Evolutionary conservation across 2,329 filamentous ascomycete species (phyloP), one percentile per base, ranked within the genome.

Genomic region (Xylariaceae sp.): DNA sequence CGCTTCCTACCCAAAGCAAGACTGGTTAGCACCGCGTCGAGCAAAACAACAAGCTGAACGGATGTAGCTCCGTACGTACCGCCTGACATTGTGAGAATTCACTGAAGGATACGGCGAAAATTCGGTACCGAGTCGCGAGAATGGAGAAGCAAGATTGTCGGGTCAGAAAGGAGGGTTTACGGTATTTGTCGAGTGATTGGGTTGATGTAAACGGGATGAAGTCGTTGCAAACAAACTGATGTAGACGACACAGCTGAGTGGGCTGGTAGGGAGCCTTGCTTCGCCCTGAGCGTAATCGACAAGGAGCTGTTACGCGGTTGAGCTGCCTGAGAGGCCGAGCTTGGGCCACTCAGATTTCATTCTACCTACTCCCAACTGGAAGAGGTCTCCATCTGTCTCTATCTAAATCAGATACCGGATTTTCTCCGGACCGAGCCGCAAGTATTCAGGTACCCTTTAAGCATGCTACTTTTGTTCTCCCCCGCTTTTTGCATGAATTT

Each of bases 1-100:
- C 88, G 77, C 86, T 89, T 76, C 87, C 88, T 91, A 68, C 67
- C 59, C 53, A 54, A 41, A 51, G 55, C 64, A 53, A 48, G 13
- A 45, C 45, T 16, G 41, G 58, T 73, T 64, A 72, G 69, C 58
- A 58, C 30, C 32, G 40, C 27, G 33, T 54, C 32, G 44, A 61
- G 55, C 36, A 58, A 40, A 36, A 51, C 50, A 54, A 50, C 37
- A 50, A 59, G 41, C 29, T 39, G 36, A 29, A 13, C 16, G 49
- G 42, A 33, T 23, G n/a, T n/a, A 23, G 32, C 43, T 42, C 24
- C 29, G 50, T 59, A 64, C 64, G 51, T 50, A 67, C 65, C 61
- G 50, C 80, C 78, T 73, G 80, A 81, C 80, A 82, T 82, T 68
- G 68, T 78, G 77, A 67, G 53, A 56, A 54, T n/a, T n/a, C 55